Evolutionary conservation across 208 protist genomes (phyloP), one percentile per base, ranked within the genome.

Genomic region (Acanthamoeba quina): DNA sequence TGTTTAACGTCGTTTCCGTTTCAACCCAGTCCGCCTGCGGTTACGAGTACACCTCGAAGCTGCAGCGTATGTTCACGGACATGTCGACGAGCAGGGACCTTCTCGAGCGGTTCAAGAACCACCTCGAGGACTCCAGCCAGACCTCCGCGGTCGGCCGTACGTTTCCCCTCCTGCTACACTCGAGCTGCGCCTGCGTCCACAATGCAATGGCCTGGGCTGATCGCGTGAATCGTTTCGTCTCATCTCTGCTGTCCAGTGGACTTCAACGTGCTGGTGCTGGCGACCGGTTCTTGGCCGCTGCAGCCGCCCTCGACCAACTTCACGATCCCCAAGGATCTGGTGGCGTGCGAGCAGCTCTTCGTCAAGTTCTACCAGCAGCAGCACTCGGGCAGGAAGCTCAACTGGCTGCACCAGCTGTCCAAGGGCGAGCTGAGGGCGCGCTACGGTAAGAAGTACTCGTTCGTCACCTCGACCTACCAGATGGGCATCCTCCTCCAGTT

Each of bases 51-150:
- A 98, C 97, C 0, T 94, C 68, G 19, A 98, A 98, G 90, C 94
- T 98, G 74, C 96, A 98, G 70, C 80, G 96, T 54, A 98, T 98
- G 97, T 98, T 98, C 88, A 97, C 96, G 7, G 97, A 97, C 94
- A 98, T 97, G 94, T 94, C 72, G 6, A 68, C 98, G 11, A 96
- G 95, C 66, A 80, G 94, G 47, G 96, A 97, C 4, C 26, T 97
- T 13, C 34, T 95, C 21, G 96, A 95, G 15, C 17, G 94, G 70
- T 96, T 97, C 85, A 93, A 96, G 29, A 89, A 56, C 21, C 54
- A 96, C 62, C 54, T 96, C 9, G 93, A 95, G 24, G 94, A 64
- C n/a, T n/a, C 41, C 37, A 49, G 72, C 31, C 92, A 72, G 52
- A 62, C 52, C 41, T 54, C n/a, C 31, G 86, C 41, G 19, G 56